Evolutionary conservation across 2,329 filamentous ascomycete species (phyloP), one percentile per base, ranked within the genome.

Genomic region (Paracamarosporium sp.): DNA sequence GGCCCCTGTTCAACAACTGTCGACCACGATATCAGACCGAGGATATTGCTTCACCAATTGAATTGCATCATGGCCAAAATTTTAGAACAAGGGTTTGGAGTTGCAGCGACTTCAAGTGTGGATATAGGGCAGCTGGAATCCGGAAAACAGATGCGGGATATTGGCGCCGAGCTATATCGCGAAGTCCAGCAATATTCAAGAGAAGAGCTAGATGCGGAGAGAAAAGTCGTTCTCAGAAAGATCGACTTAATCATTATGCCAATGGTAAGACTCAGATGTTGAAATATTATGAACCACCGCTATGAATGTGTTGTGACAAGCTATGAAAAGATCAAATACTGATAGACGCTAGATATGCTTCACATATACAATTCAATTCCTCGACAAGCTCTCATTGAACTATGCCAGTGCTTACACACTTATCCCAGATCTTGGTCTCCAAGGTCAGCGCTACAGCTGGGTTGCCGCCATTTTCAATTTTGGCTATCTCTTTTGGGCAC

Each of bases 231-330:
- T 4, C 61, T 79, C 27, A 70, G 73, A 47, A 79, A 81, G 60
- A 73, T 82, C 17, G 80, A 82, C 56, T 78, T 75, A 73, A 74
- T 81, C 12, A 79, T 82, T 35, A 76, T 82, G 74, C 80, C 80
- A 7, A 79, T 82, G 64, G 79, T 81, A 64, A 3, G 24, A n/a
- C n/a, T n/a, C n/a, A n/a, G n/a, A n/a, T n/a, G n/a, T 55, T 36
- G 22, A 15, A n/a, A 8, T 20, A n/a, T 15, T n/a, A n/a, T n/a
- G n/a, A n/a, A n/a, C n/a, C n/a, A n/a, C n/a, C n/a, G n/a, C n/a
- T n/a, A n/a, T n/a, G n/a, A n/a, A n/a, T n/a, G n/a, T n/a, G n/a
- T n/a, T n/a, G n/a, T n/a, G n/a, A n/a, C n/a, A n/a, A n/a, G n/a
- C n/a, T n/a, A n/a, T n/a, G n/a, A n/a, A n/a, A n/a, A n/a, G n/a